Percentiles rank a stretch among this genome's conserved stretches.
Evolutionary conservation across 2,329 filamentous ascomycete genomes (phyloP).

Genomic region (Alternaria novae-zelandiae): DNA sequence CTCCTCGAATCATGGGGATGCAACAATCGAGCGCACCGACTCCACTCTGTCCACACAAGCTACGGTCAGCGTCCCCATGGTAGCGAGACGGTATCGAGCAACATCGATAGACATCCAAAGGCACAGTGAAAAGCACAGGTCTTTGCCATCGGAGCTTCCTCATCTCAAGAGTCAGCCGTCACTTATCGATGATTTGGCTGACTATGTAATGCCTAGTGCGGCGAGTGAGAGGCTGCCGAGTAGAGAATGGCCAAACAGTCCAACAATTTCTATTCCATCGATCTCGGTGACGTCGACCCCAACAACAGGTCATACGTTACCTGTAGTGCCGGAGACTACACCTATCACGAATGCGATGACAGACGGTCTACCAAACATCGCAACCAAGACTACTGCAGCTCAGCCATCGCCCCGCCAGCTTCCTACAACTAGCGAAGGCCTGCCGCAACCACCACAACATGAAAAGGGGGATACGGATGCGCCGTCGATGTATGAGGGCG

Average conservation of each 20-base stretch:
- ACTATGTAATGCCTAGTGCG: constrained; percentile 22
- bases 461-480: neutral
- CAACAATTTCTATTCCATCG: neutral
- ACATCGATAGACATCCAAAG: constrained; percentile 25
- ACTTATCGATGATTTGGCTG: constrained; percentile 31
- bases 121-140: constrained; percentile 18
- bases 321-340: neutral
- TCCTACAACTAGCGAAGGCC: neutral
- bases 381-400: neutral
- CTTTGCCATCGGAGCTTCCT: constrained; percentile 27
- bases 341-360: neutral
- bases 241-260: neutral
- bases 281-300: constrained; percentile 7
- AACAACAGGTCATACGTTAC: neutral
- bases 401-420: neutral
- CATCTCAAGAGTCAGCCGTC: constrained; percentile 25
- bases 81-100: constrained; percentile 24
- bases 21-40: constrained; percentile 24
- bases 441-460: neutral
- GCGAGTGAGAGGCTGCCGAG: constrained; percentile 9
- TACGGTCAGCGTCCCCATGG: constrained; percentile 15
- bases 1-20: constrained; percentile 19
- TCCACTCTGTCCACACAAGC: constrained; percentile 22
- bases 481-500: no score
- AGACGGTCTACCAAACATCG: neutral